Evolutionary conservation across 2,329 filamentous ascomycete genomes (phyloP), one percentile per base, ranked within the genome.

Genomic region (Endoconidiophora laricicola): DNA sequence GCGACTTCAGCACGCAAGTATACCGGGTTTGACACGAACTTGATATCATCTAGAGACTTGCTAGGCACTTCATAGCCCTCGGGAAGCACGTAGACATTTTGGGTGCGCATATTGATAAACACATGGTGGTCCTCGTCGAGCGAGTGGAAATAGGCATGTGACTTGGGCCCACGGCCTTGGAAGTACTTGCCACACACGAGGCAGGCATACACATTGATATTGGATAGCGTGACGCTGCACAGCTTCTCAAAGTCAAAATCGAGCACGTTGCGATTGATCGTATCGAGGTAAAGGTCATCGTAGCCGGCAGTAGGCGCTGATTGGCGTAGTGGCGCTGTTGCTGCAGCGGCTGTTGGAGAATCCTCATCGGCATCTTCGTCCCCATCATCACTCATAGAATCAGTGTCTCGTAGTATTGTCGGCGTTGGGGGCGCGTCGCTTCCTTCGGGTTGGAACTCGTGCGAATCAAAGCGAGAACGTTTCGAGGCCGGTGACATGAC

Each of bases 201-300:
- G 60, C 91, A 98, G 7, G 91, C 91, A 64, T 98, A 98, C 42
- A 98, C 88, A 62, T 98, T 98, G 68, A 96, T 95, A 63, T 96
- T 96, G 45, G 88, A 94, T 6, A 98, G 74, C 33, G 86, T 94
- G 57, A 98, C 75, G 22, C 90, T 96, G 68, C 91, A 98, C 10
- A 95, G 78, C 71, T 98, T 98, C 63, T 98, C 91, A 63, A 98
- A 98, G 66, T 98, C 91, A 62, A 96, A 96, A 66, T 98, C 91
- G 51, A 96, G 79, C 44, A 94, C 81, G 60, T 81, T 79, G 60
- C 91, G 85, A 64, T 94, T 80, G 66, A 98, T 93, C 10, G 91
- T 96, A 69, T 98, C 91, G 58, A 98, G 83, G 64, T 98, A 98
- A 24, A 98, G 79, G 63, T 98, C 90, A 59, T 83, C 81, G 69